phyloP scores from a whole-genome alignment of 495 filamentous ascomycete species.

The Cercophora sp. region DNA sequence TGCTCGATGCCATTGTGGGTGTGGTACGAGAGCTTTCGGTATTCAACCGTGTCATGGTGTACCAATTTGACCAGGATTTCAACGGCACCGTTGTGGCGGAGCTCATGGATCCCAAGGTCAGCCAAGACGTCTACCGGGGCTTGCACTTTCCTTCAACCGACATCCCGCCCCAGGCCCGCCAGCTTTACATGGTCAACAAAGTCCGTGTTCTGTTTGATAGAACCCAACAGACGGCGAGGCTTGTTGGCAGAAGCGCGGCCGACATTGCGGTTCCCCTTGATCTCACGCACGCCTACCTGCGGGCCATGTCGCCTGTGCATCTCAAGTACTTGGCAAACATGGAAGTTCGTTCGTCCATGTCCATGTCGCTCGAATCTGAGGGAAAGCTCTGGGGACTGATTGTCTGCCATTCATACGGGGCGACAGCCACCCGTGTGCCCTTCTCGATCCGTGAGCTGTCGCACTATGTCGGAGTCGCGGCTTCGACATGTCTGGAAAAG shows the following conservation, averaged over 20 bases:
- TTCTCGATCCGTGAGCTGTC: conserved; percentile 84
- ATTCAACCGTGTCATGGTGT: conserved; percentile 25
- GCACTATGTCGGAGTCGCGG: conserved; percentile 68
- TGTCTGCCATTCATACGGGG: conserved; percentile 70
- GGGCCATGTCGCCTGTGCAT: conserved; percentile 78
- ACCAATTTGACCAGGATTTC: conserved; percentile 23
- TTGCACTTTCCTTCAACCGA: conserved; percentile 23
- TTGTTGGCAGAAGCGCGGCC: conserved; percentile 67
- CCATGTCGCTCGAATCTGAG: conserved; percentile 76
- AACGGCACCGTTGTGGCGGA: conserved; percentile 25
- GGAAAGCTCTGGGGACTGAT: conserved; percentile 77
- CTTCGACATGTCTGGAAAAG: conserved; percentile 74
- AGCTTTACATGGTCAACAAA: conserved; percentile 69
- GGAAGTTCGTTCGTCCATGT: conserved; percentile 79
- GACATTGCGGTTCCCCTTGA: conserved; percentile 71
- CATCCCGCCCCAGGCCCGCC: conserved; percentile 23
- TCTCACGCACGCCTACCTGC: conserved; percentile 70
- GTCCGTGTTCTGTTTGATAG: conserved; percentile 67
- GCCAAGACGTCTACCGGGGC: conserved; percentile 21
- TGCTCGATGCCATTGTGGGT: conserved; percentile 20
- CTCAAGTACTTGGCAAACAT: conserved; percentile 78
- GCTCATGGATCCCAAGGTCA: conserved; percentile 22
- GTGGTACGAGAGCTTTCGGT: conserved; percentile 20
- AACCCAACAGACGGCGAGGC: conserved; percentile 61
- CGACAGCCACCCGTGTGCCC: conserved; percentile 67